Evolutionary conservation across 805 yeast species (phyloP).

Genomic region (Ogataea allantospora): DNA sequence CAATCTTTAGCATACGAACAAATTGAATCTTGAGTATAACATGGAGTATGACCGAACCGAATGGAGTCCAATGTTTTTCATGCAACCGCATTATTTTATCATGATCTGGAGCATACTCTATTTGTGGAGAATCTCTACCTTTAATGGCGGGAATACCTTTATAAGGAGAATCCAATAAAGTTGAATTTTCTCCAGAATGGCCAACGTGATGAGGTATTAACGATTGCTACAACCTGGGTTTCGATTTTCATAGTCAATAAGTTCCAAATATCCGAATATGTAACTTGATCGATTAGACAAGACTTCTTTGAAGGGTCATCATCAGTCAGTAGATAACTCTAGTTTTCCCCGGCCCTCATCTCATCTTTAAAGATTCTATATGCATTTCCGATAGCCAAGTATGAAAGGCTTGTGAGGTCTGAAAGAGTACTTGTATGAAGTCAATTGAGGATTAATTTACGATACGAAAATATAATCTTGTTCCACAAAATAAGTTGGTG

Average conservation of each 20-base stretch:
- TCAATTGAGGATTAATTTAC: too few relatives aligned
- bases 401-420: too few relatives aligned
- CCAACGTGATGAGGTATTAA: constrained; percentile 94
- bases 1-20: constrained; percentile 76
- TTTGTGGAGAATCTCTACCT: constrained; percentile 77
- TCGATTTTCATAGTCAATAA: constrained; percentile 32
- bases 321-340: constrained; percentile 77
- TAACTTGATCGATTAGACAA: constrained; percentile 92
- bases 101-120: constrained; percentile 68
- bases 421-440: too few relatives aligned
- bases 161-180: constrained; percentile 29
- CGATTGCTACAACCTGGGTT: constrained; percentile 66
- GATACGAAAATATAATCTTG: too few relatives aligned
- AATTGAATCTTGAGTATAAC: constrained; percentile 96
- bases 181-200: constrained; percentile 83
- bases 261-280: constrained; percentile 66
- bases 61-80: constrained; percentile 55
- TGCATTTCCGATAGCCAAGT: too few relatives aligned
- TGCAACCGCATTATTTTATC: constrained; percentile 64
- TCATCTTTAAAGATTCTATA: constrained; percentile 78
- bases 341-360: constrained; percentile 98
- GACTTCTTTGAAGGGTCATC: constrained; percentile 60
- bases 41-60: constrained; percentile 90
- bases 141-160: constrained; percentile 68
- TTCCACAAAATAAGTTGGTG: too few relatives aligned